Percentiles rank a stretch among this genome's conserved stretches.
Conservation (phyloP, 2,329 filamentous ascomycete species). For the Proliferodiscus dingleyae region DNA sequence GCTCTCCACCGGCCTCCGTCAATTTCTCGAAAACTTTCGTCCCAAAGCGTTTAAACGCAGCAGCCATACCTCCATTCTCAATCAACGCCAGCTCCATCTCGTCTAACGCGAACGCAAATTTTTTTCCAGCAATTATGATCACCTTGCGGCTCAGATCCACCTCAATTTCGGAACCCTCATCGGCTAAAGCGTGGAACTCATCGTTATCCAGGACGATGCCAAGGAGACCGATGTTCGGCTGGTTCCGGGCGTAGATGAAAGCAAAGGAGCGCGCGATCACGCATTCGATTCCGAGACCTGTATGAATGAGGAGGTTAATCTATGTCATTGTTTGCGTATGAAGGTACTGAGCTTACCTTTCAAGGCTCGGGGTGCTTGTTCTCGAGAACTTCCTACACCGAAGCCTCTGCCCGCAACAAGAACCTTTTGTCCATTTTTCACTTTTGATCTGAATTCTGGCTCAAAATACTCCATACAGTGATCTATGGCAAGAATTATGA, state of each 20-base stretch:
- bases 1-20: no score
- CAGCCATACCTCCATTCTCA: constrained; percentile 34
- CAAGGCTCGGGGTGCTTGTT: constrained; percentile 40
- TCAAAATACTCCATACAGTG: constrained; percentile 39
- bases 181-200: constrained; percentile 34
- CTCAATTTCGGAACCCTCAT: constrained; percentile 34
- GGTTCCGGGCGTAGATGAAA: constrained; percentile 43
- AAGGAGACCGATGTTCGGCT: constrained; percentile 40
- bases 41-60: constrained; percentile 37
- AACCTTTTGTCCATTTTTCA: constrained; percentile 35
- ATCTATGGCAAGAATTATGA: neutral
- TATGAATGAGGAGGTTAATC: no score
- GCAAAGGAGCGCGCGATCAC: constrained; percentile 42
- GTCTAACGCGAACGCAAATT: constrained; percentile 35
- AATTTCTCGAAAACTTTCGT: constrained; percentile 32
- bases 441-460: constrained; percentile 36
- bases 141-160: constrained; percentile 28
- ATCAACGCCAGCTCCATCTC: constrained; percentile 37
- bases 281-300: constrained; percentile 38
- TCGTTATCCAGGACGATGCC: constrained; percentile 38
- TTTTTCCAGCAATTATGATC: constrained; percentile 21
- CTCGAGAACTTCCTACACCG: constrained; percentile 41
- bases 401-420: constrained; percentile 43
- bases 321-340: no score
- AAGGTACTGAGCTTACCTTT: no score